These are phyloP conservation scores for Trypanosoma lewisi DNA, from an alignment of 208 protist species.

Conservation along the genomic window DNA sequence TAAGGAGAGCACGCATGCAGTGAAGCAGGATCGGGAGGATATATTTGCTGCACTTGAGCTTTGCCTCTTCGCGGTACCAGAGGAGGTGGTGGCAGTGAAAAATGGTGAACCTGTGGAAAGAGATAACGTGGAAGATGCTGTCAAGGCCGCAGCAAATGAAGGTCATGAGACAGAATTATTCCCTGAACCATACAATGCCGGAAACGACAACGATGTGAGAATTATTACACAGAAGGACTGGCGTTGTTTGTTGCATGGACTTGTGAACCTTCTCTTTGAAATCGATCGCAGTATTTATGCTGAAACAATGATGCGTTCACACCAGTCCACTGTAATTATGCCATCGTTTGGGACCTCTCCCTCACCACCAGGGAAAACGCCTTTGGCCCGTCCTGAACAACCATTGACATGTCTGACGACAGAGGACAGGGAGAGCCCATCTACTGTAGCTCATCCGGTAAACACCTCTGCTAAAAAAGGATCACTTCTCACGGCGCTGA, in stretches of 20 bases:
- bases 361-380: slow-evolving; percentile 3
- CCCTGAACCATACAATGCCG: background rate
- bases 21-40: slow-evolving; percentile 57
- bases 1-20: background rate
- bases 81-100: background rate
- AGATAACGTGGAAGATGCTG: background rate
- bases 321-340: background rate
- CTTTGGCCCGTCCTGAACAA: background rate
- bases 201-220: background rate
- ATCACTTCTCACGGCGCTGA: background rate
- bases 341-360: background rate
- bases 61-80: slow-evolving; percentile 69
- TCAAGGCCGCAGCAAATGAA: background rate
- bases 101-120: background rate
- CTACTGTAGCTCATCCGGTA: background rate
- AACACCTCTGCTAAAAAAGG: background rate
- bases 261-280: slow-evolving; percentile 48
- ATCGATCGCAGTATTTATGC: slow-evolving; percentile 46
- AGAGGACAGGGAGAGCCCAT: background rate
- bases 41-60: slow-evolving; percentile 80
- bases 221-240: slow-evolving; percentile 23
- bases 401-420: background rate
- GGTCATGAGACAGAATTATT: background rate
- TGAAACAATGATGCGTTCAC: slow-evolving; percentile 13
- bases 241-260: slow-evolving; percentile 20